Evolutionary conservation across 768 basidiomycete genomes (phyloP), one percentile per base, ranked within the genome.

Genomic region (Rhodosporidiobolus sp.): DNA sequence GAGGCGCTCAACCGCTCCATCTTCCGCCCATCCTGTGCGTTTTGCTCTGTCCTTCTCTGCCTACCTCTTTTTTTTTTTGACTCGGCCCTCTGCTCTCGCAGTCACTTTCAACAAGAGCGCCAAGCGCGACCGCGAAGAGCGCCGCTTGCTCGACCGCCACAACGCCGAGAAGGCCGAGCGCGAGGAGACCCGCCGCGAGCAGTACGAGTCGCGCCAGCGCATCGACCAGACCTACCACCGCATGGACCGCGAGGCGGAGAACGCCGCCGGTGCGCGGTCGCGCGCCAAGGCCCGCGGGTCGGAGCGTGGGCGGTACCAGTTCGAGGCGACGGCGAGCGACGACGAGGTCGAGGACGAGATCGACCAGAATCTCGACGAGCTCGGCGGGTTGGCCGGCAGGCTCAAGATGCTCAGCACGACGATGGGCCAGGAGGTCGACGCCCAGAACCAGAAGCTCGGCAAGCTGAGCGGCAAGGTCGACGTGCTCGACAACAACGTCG

Each of bases 331-430:
- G 49, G 91, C 86, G 5, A 91, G 90, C 11, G 95, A 99, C 78
- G 94, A 98, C 77, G 93, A 94, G 81, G 76, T 95, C 1, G 95
- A 99, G 83, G 90, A 97, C 77, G 94, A 98, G 82, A 78, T 99
- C 49, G 95, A 97, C 78, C 87, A 86, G 74, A 97, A 98, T 80
- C 83, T 99, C 34, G 88, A 91, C 79, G 93, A 95, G 81, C 90
- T 95, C 69, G 83, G 86, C 48, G 88, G 88, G 62, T 86, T 89
- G 63, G 87, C 90, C 4, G 90, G 73, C 30, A 19, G 79, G 34
- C 70, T 81, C 34, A 80, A 80, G 69, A 74, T 76, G 71, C 61
- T 80, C 20, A 74, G 76, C 20, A 63, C 62, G 64, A 76, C 80
- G 32, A 78, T 79, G 32, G 80, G 80, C 3, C 86, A 90, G 71